phyloP scores from a whole-genome alignment of 805 yeast species.

The Ogataea pini region DNA sequence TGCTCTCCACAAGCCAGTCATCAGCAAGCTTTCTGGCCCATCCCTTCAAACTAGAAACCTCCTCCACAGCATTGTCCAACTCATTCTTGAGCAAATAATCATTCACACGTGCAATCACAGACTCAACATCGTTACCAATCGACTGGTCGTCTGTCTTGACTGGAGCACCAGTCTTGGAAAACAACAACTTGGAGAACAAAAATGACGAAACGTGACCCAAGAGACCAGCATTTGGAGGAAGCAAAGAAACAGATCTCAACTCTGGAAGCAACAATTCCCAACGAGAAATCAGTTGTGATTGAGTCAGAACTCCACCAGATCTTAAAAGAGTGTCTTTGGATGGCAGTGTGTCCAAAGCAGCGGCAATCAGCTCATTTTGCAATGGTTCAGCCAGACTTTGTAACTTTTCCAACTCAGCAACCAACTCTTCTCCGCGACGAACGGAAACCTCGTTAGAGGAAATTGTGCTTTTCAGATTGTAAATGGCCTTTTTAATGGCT shows the following conservation, averaged over 20 bases:
- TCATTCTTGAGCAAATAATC: constrained; percentile 72
- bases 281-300: constrained; percentile 74
- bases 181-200: constrained; percentile 71
- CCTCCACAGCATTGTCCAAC: constrained; percentile 88
- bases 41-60: constrained; percentile 84
- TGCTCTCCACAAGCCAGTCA: constrained; percentile 89
- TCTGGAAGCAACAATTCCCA: constrained; percentile 83
- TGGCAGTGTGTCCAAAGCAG: constrained; percentile 51
- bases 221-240: constrained; percentile 95
- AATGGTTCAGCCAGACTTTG: constrained; percentile 39
- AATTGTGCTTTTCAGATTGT: constrained; percentile 43
- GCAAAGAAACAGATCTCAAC: constrained; percentile 80
- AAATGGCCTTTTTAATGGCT: constrained; percentile 46
- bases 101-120: constrained; percentile 83
- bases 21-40: constrained; percentile 88
- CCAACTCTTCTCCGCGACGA: constrained; percentile 49
- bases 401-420: constrained; percentile 40
- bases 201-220: constrained; percentile 86
- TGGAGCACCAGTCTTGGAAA: constrained; percentile 78
- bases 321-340: constrained; percentile 38
- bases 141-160: constrained; percentile 33
- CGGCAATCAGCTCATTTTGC: constrained; percentile 36
- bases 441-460: constrained; percentile 38
- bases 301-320: constrained; percentile 66
- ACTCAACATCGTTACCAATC: constrained; percentile 79